Evolutionary conservation across 306 rosid species (phyloP).

Genomic region (Oemleria cerasiformis): DNA sequence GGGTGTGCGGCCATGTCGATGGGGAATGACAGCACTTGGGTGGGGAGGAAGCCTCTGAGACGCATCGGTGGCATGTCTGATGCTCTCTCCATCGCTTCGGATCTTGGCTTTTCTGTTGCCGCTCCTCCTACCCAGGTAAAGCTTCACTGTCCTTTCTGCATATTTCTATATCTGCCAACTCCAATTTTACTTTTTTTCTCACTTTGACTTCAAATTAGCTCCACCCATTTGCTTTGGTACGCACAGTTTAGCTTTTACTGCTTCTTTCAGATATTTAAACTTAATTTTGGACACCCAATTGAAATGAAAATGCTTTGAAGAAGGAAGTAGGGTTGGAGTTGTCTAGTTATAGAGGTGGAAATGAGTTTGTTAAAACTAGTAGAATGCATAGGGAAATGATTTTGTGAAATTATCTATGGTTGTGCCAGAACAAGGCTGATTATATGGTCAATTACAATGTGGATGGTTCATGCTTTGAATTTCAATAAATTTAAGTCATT

Average conservation of each 20-base stretch:
- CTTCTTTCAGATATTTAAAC: not conserved
- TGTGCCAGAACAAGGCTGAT: constrained; percentile 6
- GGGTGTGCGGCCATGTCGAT: constrained; percentile 41
- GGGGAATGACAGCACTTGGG: constrained; percentile 71
- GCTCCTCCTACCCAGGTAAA: constrained; percentile 60
- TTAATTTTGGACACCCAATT: constrained; percentile 1
- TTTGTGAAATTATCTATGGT: not conserved
- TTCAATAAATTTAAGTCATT: not conserved
- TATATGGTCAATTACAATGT: constrained; percentile 5
- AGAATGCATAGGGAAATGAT: not conserved
- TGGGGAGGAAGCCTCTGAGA: constrained; percentile 81
- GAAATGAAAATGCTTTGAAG: not conserved
- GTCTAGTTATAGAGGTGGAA: not conserved
- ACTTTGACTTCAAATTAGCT: not conserved
- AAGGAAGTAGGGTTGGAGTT: not conserved
- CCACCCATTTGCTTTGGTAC: not conserved
- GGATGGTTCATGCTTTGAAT: not conserved
- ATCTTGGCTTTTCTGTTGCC: constrained; percentile 77
- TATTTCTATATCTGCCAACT: not conserved
- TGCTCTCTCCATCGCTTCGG: constrained; percentile 83
- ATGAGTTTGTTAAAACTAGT: not conserved
- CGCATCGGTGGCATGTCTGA: constrained; percentile 89
- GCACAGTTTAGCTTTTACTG: not conserved
- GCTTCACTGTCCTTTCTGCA: not conserved
- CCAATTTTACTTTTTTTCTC: constrained; percentile 8